Evolutionary conservation across 129 eudicot genomes (phyloP).

Genomic region (Oenanthe sinensis): DNA sequence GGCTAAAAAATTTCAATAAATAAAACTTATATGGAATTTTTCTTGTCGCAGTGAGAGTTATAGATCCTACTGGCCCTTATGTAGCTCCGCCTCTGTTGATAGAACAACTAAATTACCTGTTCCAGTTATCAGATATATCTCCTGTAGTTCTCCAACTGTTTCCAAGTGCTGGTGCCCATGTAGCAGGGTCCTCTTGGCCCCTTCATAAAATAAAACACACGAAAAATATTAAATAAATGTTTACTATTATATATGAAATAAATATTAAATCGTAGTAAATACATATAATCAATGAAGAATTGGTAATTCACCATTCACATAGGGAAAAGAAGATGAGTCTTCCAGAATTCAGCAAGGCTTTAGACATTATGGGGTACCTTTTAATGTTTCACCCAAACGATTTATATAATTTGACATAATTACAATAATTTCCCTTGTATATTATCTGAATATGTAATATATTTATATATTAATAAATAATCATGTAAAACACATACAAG

Average conservation of each 20-base stretch:
- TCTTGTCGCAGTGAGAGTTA: too few species aligned
- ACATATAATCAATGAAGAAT: neutral
- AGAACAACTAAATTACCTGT: constrained; percentile 33
- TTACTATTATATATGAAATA: neutral
- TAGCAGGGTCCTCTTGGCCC: constrained; percentile 93
- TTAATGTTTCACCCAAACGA: constrained; percentile 9
- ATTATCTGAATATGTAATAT: neutral
- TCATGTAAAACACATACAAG: neutral
- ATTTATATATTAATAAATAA: too few species aligned
- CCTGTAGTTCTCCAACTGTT: constrained; percentile 99
- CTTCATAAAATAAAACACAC: constrained; percentile 16
- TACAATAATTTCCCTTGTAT: neutral
- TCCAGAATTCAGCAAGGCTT: constrained; percentile 71
- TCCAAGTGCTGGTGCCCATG: constrained; percentile 68
- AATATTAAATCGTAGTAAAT: neutral
- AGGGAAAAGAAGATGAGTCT: constrained; percentile 71
- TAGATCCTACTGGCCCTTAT: too few species aligned
- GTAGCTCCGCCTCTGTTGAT: too few species aligned
- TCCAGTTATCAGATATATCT: constrained; percentile 72
- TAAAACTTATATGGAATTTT: too few species aligned
- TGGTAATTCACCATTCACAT: constrained; percentile 74
- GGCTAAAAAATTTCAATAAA: too few species aligned
- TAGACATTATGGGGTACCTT: constrained; percentile 79
- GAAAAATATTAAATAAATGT: too few species aligned
- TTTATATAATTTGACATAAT: neutral